phyloP scores from a whole-genome alignment of 75 land plant genomes.

The Isoetes taiwanensis region DNA sequence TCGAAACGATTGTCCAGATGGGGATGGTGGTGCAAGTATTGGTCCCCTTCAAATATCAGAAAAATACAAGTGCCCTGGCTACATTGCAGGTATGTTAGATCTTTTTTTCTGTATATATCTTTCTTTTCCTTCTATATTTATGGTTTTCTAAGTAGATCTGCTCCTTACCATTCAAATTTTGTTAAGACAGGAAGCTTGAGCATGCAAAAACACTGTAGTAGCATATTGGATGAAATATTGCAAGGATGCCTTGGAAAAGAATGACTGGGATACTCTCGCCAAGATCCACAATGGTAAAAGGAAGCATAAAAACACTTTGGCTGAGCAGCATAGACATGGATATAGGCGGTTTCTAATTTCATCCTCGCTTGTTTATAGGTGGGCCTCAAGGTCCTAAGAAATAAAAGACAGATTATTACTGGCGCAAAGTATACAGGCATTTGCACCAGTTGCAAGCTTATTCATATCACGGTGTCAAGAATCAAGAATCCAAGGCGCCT shows the following conservation, averaged over 20 bases:
- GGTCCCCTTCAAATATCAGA: slow-evolving; percentile 5
- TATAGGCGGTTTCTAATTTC: too few species aligned
- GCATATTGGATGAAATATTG: slow-evolving; percentile 9
- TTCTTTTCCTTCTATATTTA: background rate
- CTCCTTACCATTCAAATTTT: too few species aligned
- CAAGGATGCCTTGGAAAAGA: background rate
- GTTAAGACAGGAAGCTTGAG: background rate
- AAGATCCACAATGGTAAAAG: slow-evolving; percentile 8
- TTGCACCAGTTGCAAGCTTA: too few species aligned
- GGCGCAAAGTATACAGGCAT: too few species aligned
- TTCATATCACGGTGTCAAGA: too few species aligned
- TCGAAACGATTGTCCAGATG: background rate
- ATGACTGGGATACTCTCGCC: slow-evolving; percentile 3
- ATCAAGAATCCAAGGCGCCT: too few species aligned
- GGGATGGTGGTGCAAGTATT: slow-evolving; percentile 5
- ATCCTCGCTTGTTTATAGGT: too few species aligned
- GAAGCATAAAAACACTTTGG: too few species aligned
- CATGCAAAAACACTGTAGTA: slow-evolving; percentile 5
- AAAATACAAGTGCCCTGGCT: background rate
- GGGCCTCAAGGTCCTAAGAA: too few species aligned
- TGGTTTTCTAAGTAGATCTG: background rate
- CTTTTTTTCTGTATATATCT: background rate
- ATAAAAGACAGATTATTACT: too few species aligned
- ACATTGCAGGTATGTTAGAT: slow-evolving; percentile 1
- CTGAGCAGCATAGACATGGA: too few species aligned